phyloP scores from a whole-genome alignment of 306 rosid species.

The Acacia melanoxylon region DNA sequence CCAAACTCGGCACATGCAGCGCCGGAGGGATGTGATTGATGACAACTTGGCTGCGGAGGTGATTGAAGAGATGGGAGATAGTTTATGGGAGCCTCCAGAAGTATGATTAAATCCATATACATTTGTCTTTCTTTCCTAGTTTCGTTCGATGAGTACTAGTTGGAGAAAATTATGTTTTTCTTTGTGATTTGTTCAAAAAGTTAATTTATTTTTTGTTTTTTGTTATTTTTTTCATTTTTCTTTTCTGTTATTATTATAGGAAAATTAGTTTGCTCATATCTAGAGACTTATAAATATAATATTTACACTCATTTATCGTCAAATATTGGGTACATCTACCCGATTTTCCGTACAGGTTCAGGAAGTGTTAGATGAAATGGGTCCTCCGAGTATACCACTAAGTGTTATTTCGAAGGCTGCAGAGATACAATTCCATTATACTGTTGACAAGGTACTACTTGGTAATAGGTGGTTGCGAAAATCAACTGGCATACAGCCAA shows the following conservation, averaged over 20 bases:
- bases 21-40: constrained; percentile 85
- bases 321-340: constrained; percentile 8
- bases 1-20: constrained; percentile 93
- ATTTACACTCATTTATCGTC: not conserved
- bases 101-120: constrained; percentile 43
- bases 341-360: constrained; percentile 63
- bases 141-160: constrained; percentile 17
- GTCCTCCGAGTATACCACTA: constrained; percentile 82
- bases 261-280: not conserved
- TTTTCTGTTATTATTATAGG: not conserved
- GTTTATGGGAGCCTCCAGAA: constrained; percentile 92
- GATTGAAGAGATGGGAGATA: constrained; percentile 91
- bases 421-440: constrained; percentile 83
- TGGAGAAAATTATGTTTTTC: not conserved
- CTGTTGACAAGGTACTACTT: constrained; percentile 76
- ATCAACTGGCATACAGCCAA: constrained; percentile 94
- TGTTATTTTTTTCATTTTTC: not conserved
- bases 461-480: constrained; percentile 97
- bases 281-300: not conserved
- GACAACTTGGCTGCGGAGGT: constrained; percentile 86
- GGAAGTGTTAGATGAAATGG: constrained; percentile 91
- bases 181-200: constrained; percentile 23
- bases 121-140: not conserved
- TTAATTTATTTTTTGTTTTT: constrained; percentile 8
- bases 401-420: constrained; percentile 95